Conservation (phyloP, 2,329 filamentous ascomycete species). For the Incumbomyces lentus region DNA sequence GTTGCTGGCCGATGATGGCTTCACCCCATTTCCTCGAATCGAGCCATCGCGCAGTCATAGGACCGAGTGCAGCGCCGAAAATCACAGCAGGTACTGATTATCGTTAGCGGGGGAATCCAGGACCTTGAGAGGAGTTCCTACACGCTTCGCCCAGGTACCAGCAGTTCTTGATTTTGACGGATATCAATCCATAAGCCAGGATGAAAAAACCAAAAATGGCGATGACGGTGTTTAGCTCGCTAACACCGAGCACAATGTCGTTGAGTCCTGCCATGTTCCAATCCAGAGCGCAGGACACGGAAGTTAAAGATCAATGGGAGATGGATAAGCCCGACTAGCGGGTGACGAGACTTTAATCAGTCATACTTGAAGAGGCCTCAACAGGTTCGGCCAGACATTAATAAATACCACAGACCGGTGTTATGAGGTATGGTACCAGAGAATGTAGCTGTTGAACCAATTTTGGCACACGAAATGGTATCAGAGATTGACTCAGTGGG, state of each 20-base stretch:
- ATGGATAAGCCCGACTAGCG: too few relatives aligned
- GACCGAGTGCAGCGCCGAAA: constrained; percentile 46
- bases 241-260: constrained; percentile 23
- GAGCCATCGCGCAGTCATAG: constrained; percentile 44
- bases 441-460: too few relatives aligned
- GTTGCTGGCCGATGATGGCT: constrained; percentile 24
- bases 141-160: constrained; percentile 34
- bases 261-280: constrained; percentile 1
- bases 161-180: constrained; percentile 28
- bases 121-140: constrained; percentile 14
- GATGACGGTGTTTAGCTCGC: constrained; percentile 27
- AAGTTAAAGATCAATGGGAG: too few relatives aligned
- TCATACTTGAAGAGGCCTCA: too few relatives aligned
- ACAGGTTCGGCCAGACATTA: too few relatives aligned
- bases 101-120: not conserved
- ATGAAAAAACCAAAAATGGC: constrained; percentile 28
- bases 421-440: too few relatives aligned
- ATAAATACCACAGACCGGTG: too few relatives aligned
- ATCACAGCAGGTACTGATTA: constrained; percentile 44
- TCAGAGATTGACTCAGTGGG: too few relatives aligned
- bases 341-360: too few relatives aligned
- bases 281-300: too few relatives aligned
- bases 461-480: too few relatives aligned
- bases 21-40: constrained; percentile 32
- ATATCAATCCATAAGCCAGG: constrained; percentile 26